Evolutionary conservation across 2,329 filamentous ascomycete species (phyloP), one percentile per base, ranked within the genome.

Genomic region (Chaetomiaceae sp.): DNA sequence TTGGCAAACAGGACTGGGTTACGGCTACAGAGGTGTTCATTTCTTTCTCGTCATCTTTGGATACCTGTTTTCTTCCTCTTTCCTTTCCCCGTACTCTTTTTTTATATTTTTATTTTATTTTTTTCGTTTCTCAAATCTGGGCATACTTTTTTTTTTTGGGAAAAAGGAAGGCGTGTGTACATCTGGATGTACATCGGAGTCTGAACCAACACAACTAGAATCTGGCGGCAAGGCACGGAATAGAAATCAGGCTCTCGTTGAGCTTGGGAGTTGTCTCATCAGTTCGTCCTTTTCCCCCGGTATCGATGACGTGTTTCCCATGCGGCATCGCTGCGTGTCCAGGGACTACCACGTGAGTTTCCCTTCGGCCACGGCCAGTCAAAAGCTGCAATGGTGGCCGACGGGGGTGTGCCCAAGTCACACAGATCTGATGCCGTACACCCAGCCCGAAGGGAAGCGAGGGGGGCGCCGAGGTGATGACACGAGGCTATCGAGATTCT

Each of bases 391-490:
- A n/a, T n/a, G n/a, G n/a, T n/a, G n/a, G n/a, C n/a, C n/a, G n/a
- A n/a, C n/a, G 23, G 13, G 18, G 47, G 37, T 7, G 29, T 20
- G 37, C 47, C 37, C 37, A 38, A 29, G 41, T 51, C 33, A 34
- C 32, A 51, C 48, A 51, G 48, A 51, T 45, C 48, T 51, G 48
- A 45, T 14, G 33, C 23, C 13, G 32, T 21, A 20, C 32, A 23
- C 27, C 33, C 40, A 38, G 29, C 25, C 14, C 5, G 4, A 8
- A 29, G n/a, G n/a, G n/a, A n/a, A n/a, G n/a, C n/a, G n/a, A n/a
- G n/a, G n/a, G n/a, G n/a, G n/a, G n/a, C n/a, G n/a, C n/a, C 13
- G n/a, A 23, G 7, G 27, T 21, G 40, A 16, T 3, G 11, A 16
- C 16, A n/a, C 23, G 10, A 37, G 18, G 38, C 30, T 10, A 25